Base-by-base conservation (phyloP, 2,329 filamentous ascomycete species). In the Diaporthe sp. region DNA sequence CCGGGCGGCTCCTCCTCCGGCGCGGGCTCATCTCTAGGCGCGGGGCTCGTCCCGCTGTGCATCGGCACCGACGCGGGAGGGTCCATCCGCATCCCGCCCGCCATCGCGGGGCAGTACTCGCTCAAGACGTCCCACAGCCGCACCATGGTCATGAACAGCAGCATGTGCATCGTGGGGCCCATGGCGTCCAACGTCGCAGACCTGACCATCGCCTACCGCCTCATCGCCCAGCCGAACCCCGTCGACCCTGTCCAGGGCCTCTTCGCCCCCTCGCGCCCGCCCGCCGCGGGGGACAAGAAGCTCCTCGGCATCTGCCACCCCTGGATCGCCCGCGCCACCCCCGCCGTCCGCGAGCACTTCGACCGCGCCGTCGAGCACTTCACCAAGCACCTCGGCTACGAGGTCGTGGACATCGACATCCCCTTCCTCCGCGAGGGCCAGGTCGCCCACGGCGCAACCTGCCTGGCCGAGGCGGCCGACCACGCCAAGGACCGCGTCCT, bases 1-100 rank as follows among this genome's bases (percentile, higher is more conserved):
- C 91, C 93, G 6, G 94, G 94, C 63, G 94, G 94, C 37, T 96
- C 94, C 0, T 95, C 94, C 0, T 94, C 94, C 3, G 94, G 94
- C 3, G 93, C 90, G 4, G 94, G 88, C 0, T 96, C 94, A 70
- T 89, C 91, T 17, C 87, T 96, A 35, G 88, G 89, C 27, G 89
- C 90, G 10, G 94, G 94, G 2, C 83, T 97, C 32, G 87, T 96
- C 3, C 94, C 94, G n/a, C 91, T 95, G 75, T 89, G 91, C 1
- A 86, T 96, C 35, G 94, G 94, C 50, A 92, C 92, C 8, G 94
- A 96, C 78, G 93, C 93, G 2, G 93, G 94, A 50, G 94, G 94
- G 75, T 94, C 92, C 75, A 89, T 94, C 73, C 91, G 94, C 51
- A 90, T 97, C 50, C 94, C 94, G 0, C 85, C 92, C 0, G 88